Evolutionary conservation across 2,329 filamentous ascomycete species (phyloP), one percentile per base, ranked within the genome.

Genomic region (Trichoderma sp.): DNA sequence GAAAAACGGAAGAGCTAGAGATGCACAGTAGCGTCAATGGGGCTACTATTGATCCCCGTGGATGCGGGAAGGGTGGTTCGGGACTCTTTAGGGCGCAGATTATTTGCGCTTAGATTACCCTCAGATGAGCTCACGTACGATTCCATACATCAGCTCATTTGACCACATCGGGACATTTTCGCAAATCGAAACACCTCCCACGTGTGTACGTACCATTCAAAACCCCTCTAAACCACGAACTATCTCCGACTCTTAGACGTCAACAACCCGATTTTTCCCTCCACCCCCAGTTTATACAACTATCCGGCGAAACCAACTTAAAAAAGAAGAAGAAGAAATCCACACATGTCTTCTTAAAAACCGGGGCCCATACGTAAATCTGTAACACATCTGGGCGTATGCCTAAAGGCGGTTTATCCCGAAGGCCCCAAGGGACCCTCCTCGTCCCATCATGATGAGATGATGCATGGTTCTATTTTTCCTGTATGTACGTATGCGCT

Each of bases 331-430:
- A n/a, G n/a, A n/a, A n/a, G n/a, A 61, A 35, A 27, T 29, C 29
- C 53, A 34, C 22, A 54, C 52, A 48, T 12, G 6, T 22, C 39
- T 22, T 60, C 25, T 64, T 39, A 53, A 54, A 32, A 64, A 54
- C 34, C 45, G 60, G 48, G 61, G 50, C 12, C 39, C 34, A 9
- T 37, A 45, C 4, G 35, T 34, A 19, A 54, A 39, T 19, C 22
- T n/a, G n/a, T 19, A 22, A 32, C 61, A 45, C 61, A 45, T 54
- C 25, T 25, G 50, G 61, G 61, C 50, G 50, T 64, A 64, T 34
- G n/a, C 27, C 19, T 56, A 64, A 48, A 48, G 34, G 12, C 9
- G 1, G 5, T 22, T 22, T 22, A 29, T 32, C 25, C 60, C 48
- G 34, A 29, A 10, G 27, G 25, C 13, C 34, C 34, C 50, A 53